Conservation (phyloP, 305 asterid species). For the Fraxinus floribunda region DNA sequence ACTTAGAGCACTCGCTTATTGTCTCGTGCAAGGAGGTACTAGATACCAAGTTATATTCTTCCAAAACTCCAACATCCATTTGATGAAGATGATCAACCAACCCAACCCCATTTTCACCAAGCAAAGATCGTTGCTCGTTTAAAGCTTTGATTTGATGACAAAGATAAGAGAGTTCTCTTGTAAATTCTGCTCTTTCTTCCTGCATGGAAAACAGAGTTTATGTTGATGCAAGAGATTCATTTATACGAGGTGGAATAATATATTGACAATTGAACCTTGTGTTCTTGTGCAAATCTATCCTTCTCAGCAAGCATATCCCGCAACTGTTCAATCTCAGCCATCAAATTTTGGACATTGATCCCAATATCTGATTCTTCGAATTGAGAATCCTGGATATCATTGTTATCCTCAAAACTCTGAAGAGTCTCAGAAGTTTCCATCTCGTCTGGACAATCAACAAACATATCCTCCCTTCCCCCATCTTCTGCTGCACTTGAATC, state of each 20-base stretch:
- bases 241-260: slow-evolving; percentile 13
- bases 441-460: slow-evolving; percentile 97
- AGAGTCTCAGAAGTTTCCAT: slow-evolving; percentile 69
- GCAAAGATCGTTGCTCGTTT: slow-evolving; percentile 28
- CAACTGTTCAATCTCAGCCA: slow-evolving; percentile 58
- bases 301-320: slow-evolving; percentile 59
- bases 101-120: slow-evolving; percentile 31
- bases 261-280: slow-evolving; percentile 57
- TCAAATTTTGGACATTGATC: slow-evolving; percentile 39
- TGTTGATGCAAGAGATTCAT: slow-evolving; percentile 22
- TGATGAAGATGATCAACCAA: slow-evolving; percentile 18
- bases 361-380: slow-evolving; percentile 48
- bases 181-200: slow-evolving; percentile 59
- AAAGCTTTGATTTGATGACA: slow-evolving; percentile 46
- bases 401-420: slow-evolving; percentile 51
- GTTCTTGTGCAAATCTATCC: slow-evolving; percentile 44
- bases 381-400: slow-evolving; percentile 37
- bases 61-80: not conserved
- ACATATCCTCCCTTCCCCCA: slow-evolving; percentile 74
- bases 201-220: slow-evolving; percentile 39
- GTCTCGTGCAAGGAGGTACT: slow-evolving; percentile 50
- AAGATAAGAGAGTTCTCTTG: slow-evolving; percentile 46
- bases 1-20: slow-evolving; percentile 51
- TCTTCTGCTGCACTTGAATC: slow-evolving; percentile 57
- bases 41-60: slow-evolving; percentile 22